Conservation (phyloP, 179 eudicot genomes). For the Beta macrorhiza region DNA sequence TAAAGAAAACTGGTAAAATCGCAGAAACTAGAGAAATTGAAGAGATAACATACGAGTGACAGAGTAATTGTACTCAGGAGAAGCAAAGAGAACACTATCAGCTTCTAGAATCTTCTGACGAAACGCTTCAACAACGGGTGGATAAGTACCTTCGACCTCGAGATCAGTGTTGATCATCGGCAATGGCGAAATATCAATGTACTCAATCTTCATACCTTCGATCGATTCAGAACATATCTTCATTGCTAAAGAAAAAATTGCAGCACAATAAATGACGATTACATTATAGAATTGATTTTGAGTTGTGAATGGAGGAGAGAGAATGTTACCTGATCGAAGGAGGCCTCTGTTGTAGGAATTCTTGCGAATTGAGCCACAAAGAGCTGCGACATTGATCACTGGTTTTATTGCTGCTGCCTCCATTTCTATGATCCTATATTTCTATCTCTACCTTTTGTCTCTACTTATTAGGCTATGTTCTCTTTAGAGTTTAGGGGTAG, state of each 20-base stretch:
- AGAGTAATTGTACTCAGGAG: conserved; percentile 89
- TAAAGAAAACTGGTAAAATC: not conserved
- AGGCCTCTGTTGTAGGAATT: conserved; percentile 48
- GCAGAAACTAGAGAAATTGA: not conserved
- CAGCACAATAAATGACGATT: not conserved
- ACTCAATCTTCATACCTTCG: conserved; percentile 52
- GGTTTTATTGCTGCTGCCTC: conserved; percentile 28
- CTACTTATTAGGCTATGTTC: no score
- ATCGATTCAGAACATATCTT: conserved; percentile 45
- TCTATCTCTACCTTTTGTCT: no score
- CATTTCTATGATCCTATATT: not conserved
- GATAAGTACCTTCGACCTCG: conserved; percentile 58
- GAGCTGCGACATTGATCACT: conserved; percentile 46
- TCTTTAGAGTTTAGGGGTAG: no score
- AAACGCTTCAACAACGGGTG: conserved; percentile 67
- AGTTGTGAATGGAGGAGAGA: not conserved
- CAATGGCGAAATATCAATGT: conserved; percentile 60
- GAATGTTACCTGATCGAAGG: conserved; percentile 44
- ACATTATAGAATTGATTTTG: not conserved
- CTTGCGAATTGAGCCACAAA: conserved; percentile 57
- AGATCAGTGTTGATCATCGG: conserved; percentile 86
- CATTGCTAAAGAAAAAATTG: conserved; percentile 36
- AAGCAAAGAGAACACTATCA: conserved; percentile 68
- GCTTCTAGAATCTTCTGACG: conserved; percentile 65
- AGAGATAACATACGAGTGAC: conserved; percentile 46